A percentile compares a stretch with the other conserved stretches of the same genome.
These are phyloP conservation scores for Lactarius hatsudake DNA, from an alignment of 768 basidiomycete genomes.

Conservation along the genomic window DNA sequence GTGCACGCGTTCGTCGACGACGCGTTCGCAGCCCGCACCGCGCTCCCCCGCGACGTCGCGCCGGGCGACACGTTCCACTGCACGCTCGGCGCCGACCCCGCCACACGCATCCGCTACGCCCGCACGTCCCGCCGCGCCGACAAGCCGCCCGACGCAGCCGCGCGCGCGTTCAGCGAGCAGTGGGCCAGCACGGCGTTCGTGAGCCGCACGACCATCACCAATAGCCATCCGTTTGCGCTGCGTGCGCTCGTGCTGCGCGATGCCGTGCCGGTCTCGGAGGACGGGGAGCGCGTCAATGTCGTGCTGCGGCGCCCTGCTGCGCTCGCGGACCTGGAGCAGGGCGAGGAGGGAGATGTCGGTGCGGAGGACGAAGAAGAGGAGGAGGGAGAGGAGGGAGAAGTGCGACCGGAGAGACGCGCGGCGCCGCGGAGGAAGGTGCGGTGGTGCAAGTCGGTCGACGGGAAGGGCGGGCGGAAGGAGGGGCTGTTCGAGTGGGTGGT, in stretches of 20 bases:
- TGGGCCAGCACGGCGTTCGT: conserved; percentile 45
- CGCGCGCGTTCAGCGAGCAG: conserved; percentile 45
- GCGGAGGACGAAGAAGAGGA: conserved; percentile 24
- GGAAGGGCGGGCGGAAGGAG: conserved; percentile 51
- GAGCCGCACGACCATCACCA: conserved; percentile 39
- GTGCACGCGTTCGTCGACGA: conserved; percentile 57
- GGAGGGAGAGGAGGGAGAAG: conserved; percentile 12
- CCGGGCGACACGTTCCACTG: conserved; percentile 52
- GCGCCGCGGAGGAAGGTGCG: conserved; percentile 29
- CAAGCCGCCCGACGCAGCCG: conserved; percentile 27
- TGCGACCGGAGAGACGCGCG: not conserved
- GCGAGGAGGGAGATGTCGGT: conserved; percentile 36
- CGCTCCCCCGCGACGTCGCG: conserved; percentile 47
- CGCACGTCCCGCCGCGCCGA: conserved; percentile 39
- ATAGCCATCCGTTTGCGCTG: conserved; percentile 48
- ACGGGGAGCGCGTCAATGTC: conserved; percentile 43
- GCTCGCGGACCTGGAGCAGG: conserved; percentile 46
- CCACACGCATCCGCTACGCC: conserved; percentile 39
- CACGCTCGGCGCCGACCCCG: conserved; percentile 45
- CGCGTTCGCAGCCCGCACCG: conserved; percentile 53
- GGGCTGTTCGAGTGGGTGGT: conserved; percentile 57
- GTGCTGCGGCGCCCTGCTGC: conserved; percentile 46
- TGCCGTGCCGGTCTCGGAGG: conserved; percentile 40
- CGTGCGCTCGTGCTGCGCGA: conserved; percentile 47
- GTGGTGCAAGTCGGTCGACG: conserved; percentile 41